phyloP scores from a whole-genome alignment of 805 yeast species.

The Candida qinlingensis region DNA sequence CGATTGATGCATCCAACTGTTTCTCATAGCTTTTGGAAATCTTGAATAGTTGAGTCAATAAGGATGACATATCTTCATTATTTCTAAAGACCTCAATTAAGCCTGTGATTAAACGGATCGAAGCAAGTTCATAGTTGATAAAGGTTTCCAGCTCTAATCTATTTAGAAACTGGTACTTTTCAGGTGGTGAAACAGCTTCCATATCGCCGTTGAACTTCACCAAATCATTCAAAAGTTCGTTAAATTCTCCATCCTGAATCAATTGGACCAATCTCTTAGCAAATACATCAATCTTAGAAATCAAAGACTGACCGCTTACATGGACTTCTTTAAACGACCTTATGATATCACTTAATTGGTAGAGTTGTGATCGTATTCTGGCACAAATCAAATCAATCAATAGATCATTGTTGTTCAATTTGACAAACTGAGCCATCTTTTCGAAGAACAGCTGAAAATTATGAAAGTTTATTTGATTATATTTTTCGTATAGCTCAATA shows the following conservation, averaged over 20 bases:
- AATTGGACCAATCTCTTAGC: background rate
- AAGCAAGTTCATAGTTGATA: background rate
- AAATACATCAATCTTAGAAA: background rate
- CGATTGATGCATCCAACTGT: background rate
- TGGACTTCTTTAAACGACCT: background rate
- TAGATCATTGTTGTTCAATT: background rate
- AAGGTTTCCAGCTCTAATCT: background rate
- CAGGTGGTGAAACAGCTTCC: background rate
- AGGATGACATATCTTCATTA: background rate
- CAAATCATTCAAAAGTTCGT: background rate
- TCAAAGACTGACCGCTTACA: background rate
- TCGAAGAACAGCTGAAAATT: background rate
- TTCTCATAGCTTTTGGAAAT: background rate
- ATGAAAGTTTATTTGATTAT: constrained; percentile 1
- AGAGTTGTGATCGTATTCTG: background rate
- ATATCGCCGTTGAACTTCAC: background rate
- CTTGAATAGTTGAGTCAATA: background rate
- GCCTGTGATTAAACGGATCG: background rate
- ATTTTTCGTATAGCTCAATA: background rate
- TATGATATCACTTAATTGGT: background rate
- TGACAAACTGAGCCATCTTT: background rate
- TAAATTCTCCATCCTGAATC: constrained; percentile 2
- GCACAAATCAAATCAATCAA: background rate
- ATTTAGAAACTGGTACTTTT: background rate
- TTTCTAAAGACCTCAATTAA: background rate